Evolutionary conservation across 2,329 filamentous ascomycete species (phyloP).

Genomic region (Aspergillus japonicus): DNA sequence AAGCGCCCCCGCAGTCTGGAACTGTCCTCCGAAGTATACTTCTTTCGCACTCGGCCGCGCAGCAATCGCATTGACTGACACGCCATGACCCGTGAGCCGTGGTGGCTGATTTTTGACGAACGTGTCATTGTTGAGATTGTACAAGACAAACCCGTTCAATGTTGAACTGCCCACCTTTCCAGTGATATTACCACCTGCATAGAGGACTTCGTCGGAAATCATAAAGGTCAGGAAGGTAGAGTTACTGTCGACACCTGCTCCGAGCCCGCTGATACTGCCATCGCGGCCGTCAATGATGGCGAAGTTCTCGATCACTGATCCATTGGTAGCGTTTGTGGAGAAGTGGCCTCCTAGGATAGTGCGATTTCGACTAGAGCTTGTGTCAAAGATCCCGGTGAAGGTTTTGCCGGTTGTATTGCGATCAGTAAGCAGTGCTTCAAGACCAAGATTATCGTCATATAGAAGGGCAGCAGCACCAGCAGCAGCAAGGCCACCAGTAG

Average conservation of each 20-base stretch:
- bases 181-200: constrained; percentile 76
- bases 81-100: constrained; percentile 66
- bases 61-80: constrained; percentile 73
- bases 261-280: constrained; percentile 67
- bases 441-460: constrained; percentile 33
- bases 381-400: constrained; percentile 76
- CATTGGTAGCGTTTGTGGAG: constrained; percentile 65
- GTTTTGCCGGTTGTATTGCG: constrained; percentile 41
- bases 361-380: constrained; percentile 67
- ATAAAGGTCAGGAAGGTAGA: constrained; percentile 75
- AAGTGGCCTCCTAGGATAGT: constrained; percentile 91
- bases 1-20: constrained; percentile 77
- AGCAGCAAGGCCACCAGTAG: constrained; percentile 70
- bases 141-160: constrained; percentile 74
- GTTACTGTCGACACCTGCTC: constrained; percentile 61
- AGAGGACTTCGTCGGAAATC: constrained; percentile 66
- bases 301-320: constrained; percentile 73
- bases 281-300: constrained; percentile 77
- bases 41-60: constrained; percentile 68
- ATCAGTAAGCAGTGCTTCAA: constrained; percentile 51
- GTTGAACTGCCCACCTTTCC: constrained; percentile 62
- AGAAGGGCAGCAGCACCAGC: constrained; percentile 70
- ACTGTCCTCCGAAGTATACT: constrained; percentile 83
- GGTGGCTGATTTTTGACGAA: constrained; percentile 71
- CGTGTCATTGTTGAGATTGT: constrained; percentile 66